Percentiles rank a stretch among this genome's conserved stretches.
Evolutionary conservation across 345 rosid genomes (phyloP).

Genomic region (Physaria fendleri): DNA sequence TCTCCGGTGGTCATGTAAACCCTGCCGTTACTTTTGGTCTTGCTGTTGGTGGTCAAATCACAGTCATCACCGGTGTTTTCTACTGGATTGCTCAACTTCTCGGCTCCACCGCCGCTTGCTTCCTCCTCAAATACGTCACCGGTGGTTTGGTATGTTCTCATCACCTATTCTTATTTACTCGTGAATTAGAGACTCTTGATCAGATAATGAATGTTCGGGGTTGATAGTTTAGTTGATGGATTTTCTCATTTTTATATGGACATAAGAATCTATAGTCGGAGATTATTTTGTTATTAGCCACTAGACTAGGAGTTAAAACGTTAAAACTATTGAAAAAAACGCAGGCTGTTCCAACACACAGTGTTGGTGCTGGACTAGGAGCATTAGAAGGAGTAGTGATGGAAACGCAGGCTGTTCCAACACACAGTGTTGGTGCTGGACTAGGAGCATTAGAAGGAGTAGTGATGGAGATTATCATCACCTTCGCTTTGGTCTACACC

Average conservation of each 20-base stretch:
- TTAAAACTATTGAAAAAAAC: no score
- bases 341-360: slow-evolving; percentile 71
- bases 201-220: no score
- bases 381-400: no score
- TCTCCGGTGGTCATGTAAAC: slow-evolving; percentile 94
- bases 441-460: slow-evolving; percentile 75
- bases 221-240: no score
- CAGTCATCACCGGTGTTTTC: slow-evolving; percentile 79
- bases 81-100: slow-evolving; percentile 91
- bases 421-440: slow-evolving; percentile 73
- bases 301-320: no score
- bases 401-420: slow-evolving; percentile 53
- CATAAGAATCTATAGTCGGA: no score
- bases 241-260: no score
- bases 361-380: no score
- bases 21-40: slow-evolving; percentile 92
- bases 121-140: slow-evolving; percentile 65
- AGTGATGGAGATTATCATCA: slow-evolving; percentile 83
- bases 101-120: slow-evolving; percentile 83
- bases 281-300: no score
- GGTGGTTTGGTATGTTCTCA: slow-evolving; percentile 69
- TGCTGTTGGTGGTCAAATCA: slow-evolving; percentile 90
- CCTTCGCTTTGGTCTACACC: slow-evolving; percentile 87
- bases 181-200: no score
- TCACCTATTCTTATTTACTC: background rate